Evolutionary conservation across 768 basidiomycete species (phyloP).

Genomic region (Rhizopogon salebrosus): DNA sequence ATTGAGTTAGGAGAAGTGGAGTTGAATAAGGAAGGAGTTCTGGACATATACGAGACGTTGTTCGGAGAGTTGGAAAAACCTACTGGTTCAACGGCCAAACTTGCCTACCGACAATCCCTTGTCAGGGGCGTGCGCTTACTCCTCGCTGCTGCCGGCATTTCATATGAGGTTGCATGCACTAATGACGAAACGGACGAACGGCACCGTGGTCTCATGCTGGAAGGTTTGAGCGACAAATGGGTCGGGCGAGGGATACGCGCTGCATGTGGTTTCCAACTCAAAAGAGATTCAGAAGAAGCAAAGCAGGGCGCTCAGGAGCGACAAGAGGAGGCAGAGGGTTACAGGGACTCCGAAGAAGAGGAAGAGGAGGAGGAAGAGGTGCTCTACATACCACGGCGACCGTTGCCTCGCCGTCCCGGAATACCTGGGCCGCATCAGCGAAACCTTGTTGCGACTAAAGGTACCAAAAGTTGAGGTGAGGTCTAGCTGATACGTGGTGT

Average conservation of each 20-base stretch:
- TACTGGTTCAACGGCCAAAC: neutral
- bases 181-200: constrained; percentile 1
- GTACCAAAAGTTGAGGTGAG: too few species aligned
- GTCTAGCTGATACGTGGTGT: too few species aligned
- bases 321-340: neutral
- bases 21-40: constrained; percentile 4
- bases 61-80: constrained; percentile 6
- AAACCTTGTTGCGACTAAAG: too few species aligned
- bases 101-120: constrained; percentile 3
- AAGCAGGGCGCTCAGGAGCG: neutral
- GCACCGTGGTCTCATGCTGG: neutral
- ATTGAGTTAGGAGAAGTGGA: constrained; percentile 2
- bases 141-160: too few species aligned
- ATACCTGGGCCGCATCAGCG: too few species aligned
- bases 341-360: neutral
- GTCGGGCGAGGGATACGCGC: constrained; percentile 8
- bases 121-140: constrained; percentile 2
- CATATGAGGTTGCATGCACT: constrained; percentile 8
- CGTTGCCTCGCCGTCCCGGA: too few species aligned
- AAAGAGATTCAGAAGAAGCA: neutral
- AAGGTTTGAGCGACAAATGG: constrained; percentile 11
- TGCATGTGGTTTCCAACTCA: constrained; percentile 11
- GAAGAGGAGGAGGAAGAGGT: neutral
- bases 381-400: too few species aligned
- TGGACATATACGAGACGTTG: constrained; percentile 6